Evolutionary conservation across 495 filamentous ascomycete genomes (phyloP).

Genomic region (Aspergillus nanangensis): DNA sequence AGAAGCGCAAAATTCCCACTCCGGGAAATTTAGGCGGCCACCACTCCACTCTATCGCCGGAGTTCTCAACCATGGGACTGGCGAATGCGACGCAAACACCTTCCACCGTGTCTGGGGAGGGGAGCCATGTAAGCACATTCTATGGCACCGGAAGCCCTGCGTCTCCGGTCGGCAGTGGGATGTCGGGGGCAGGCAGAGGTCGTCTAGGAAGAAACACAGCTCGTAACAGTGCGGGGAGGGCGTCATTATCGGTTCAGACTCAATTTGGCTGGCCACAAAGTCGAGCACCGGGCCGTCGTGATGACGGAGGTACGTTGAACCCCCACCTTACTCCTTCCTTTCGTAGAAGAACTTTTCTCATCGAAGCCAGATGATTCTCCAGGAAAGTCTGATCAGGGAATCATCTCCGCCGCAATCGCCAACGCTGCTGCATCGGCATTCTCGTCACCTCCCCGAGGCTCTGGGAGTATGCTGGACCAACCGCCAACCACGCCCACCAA

Average conservation of each 20-base stretch:
- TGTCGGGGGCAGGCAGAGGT: constrained; percentile 76
- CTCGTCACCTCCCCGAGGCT: constrained; percentile 57
- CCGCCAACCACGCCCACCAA: constrained; percentile 60
- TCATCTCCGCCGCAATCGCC: constrained; percentile 86
- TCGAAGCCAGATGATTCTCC: constrained; percentile 25
- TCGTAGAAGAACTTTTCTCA: constrained; percentile 6
- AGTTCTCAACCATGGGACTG: constrained; percentile 60
- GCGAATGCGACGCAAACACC: constrained; percentile 40
- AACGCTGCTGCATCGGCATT: constrained; percentile 75
- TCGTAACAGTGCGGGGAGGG: constrained; percentile 53
- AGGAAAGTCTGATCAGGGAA: constrained; percentile 56
- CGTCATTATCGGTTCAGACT: constrained; percentile 51
- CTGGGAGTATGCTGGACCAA: constrained; percentile 71
- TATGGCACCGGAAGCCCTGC: constrained; percentile 52
- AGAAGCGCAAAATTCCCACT: constrained; percentile 96
- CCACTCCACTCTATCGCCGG: constrained; percentile 56
- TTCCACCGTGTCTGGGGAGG: constrained; percentile 36
- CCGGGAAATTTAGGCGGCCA: constrained; percentile 66
- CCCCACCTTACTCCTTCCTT: not conserved
- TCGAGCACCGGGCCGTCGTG: constrained; percentile 32
- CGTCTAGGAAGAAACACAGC: constrained; percentile 60
- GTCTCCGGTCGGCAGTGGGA: constrained; percentile 50
- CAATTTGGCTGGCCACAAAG: constrained; percentile 32
- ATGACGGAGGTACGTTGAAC: constrained; percentile 28
- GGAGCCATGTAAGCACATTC: constrained; percentile 48